Evolutionary conservation across 371 early-diverging fungal species (phyloP), one percentile per base, ranked within the genome.

Genomic region (Circinella minor): DNA sequence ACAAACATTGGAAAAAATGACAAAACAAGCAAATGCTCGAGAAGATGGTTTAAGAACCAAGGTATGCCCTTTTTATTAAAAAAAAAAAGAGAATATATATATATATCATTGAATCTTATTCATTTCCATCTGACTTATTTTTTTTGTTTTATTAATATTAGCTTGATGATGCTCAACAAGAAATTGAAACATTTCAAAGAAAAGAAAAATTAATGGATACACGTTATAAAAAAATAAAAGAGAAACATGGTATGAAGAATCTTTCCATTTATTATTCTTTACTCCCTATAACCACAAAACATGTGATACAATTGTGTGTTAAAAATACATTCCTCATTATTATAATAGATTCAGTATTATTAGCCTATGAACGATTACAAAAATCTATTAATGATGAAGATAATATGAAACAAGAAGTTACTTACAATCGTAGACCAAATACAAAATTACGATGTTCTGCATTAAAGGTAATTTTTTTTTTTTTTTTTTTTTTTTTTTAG

Each of bases 91-190:
- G n/a, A n/a, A 51, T 51, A 8, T 43, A 43, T 43, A 6, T 3
- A 9, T 43, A 1, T 43, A 43, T 43, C 43, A 43, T 43, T 43
- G 2, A 9, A 43, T 9, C 11, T 9, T 9, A 43, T 11, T 43
- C 43, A 43, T 43, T 43, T 43, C 6, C 6, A 43, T 11, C 2
- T 11, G 6, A 43, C 3, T 43, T 39, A 6, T 39, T 43, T 43
- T 43, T 43, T 43, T 43, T 43, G 43, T 4, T 9, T 6, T 39
- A 4, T 49, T 34, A 27, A 18, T 27, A 36, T 0, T 51, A 82
- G 82, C 69, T 82, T 8, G 80, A 80, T 61, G 82, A 82, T 55
- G 63, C 77, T 36, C 77, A 80, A 54, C 82, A 82, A 69, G 82
- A 82, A 55, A 48, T 82, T 38, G 71, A 78, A 0, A 36, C 76